A percentile compares a stretch with the other conserved stretches of the same genome.
Evolutionary conservation across 805 yeast species (phyloP).

Genomic region (baker's yeast (Saccharomyces cerevisiae)): DNA sequence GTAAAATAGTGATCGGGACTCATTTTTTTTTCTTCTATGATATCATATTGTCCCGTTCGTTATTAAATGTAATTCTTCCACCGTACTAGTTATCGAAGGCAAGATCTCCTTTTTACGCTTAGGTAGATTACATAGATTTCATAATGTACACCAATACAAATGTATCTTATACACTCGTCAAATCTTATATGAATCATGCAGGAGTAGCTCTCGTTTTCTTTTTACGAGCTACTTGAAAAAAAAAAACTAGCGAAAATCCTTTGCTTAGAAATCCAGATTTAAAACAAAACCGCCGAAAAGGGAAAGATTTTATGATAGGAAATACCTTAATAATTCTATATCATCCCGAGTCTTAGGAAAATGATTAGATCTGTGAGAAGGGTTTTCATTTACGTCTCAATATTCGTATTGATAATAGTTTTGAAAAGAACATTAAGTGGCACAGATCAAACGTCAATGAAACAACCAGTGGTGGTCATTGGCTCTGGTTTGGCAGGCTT

Average conservation of each 20-base stretch:
- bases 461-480: slow-evolving; percentile 37
- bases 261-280: not conserved
- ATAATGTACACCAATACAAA: not conserved
- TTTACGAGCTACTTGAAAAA: not conserved
- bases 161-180: not conserved
- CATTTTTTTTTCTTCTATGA: too few species aligned
- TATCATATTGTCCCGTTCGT: not conserved
- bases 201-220: not conserved
- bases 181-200: too few species aligned
- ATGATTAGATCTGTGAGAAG: not conserved
- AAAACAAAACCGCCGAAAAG: not conserved
- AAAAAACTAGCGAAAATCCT: not conserved
- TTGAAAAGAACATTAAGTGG: not conserved
- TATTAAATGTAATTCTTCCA: too few species aligned
- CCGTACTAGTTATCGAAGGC: too few species aligned
- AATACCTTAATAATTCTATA: not conserved
- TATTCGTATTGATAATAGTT: not conserved
- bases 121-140: not conserved
- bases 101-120: not conserved
- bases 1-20: too few species aligned
- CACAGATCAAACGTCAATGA: slow-evolving; percentile 2
- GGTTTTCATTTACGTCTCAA: not conserved
- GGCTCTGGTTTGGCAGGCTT: slow-evolving; percentile 56
- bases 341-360: not conserved
- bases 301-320: not conserved